These are phyloP conservation scores for Nicotiana tabacum DNA, from an alignment of 257 asterid genomes.

Conservation along the genomic window DNA sequence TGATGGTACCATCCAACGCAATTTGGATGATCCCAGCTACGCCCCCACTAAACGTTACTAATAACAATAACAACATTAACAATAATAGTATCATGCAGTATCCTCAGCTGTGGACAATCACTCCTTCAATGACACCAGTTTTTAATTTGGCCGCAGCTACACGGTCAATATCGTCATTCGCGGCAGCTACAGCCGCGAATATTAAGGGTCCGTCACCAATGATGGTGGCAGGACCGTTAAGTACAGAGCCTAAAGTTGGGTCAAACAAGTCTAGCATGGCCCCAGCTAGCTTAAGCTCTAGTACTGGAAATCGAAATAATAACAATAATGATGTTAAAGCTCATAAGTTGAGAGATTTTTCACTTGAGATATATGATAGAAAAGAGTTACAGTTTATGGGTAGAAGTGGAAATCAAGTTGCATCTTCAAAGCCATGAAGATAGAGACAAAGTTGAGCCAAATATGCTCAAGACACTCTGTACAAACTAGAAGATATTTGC, in stretches of 20 bases:
- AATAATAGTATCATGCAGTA: not conserved
- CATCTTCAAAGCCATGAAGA: not conserved
- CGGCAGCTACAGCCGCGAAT: not conserved
- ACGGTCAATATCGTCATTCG: not conserved
- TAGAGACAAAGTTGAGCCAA: not conserved
- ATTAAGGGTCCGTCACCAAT: not conserved
- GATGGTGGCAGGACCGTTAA: not conserved
- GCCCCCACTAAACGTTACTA: not conserved
- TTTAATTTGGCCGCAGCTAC: not conserved
- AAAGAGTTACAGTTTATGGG: not conserved
- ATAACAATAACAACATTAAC: not conserved
- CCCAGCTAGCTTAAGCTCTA: conserved; percentile 1
- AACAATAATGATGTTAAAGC: not conserved
- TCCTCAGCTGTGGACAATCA: not conserved
- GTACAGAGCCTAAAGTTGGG: not conserved
- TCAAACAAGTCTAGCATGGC: conserved; percentile 7
- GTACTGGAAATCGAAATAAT: not conserved
- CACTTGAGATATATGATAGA: conserved; percentile 9
- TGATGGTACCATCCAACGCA: conserved; percentile 10
- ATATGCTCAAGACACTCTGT: not conserved
- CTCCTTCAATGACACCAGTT: not conserved
- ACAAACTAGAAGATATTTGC: not conserved
- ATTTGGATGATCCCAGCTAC: conserved; percentile 3
- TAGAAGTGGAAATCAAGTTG: not conserved
- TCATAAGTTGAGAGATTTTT: conserved; percentile 12